phyloP scores from a whole-genome alignment of 2,329 filamentous ascomycete species.

The Pleoardoris graminearum region DNA sequence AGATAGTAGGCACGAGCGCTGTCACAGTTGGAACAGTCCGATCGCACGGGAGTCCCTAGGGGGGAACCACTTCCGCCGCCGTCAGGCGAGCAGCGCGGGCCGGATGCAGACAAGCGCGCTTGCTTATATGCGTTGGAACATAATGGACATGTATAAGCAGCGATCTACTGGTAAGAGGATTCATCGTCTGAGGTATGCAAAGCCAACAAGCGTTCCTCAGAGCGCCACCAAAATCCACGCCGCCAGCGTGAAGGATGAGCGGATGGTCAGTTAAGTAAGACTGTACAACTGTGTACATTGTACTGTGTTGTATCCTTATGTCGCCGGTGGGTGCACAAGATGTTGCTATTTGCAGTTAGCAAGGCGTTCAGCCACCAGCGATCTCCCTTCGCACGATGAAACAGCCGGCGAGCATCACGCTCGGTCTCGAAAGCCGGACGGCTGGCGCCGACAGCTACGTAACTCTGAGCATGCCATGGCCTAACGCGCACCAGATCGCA shows the following conservation, averaged over 20 bases:
- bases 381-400: conserved; percentile 32
- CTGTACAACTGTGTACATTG: too few relatives aligned
- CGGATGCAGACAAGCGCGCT: neutral
- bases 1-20: neutral
- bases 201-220: too few relatives aligned
- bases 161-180: neutral
- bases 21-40: neutral
- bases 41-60: neutral
- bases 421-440: conserved; percentile 1
- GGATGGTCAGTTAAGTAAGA: too few relatives aligned
- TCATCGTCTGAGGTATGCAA: too few relatives aligned
- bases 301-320: neutral
- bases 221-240: too few relatives aligned
- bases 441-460: neutral
- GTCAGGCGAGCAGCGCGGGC: conserved; percentile 8
- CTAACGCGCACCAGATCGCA: too few relatives aligned
- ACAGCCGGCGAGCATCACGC: conserved; percentile 28
- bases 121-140: neutral
- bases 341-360: conserved; percentile 15
- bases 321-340: neutral
- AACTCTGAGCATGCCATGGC: too few relatives aligned
- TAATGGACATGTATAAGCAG: neutral
- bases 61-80: conserved; percentile 4
- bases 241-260: too few relatives aligned
- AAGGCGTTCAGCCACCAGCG: conserved; percentile 25